Conservation (phyloP, 768 basidiomycete species). For the Calvatia gigantea region DNA sequence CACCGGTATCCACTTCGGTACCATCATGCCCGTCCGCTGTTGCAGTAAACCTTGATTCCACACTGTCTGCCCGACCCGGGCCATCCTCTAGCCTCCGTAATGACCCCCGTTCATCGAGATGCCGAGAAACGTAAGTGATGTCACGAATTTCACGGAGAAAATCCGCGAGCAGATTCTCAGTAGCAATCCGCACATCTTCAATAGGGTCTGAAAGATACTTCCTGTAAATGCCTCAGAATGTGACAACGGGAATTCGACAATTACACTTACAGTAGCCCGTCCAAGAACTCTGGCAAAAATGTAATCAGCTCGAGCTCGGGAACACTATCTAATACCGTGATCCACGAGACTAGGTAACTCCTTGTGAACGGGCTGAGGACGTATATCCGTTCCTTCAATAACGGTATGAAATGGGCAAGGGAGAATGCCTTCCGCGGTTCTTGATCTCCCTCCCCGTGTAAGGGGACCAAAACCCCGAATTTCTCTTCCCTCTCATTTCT, state of each 20-base stretch:
- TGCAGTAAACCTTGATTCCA: background rate
- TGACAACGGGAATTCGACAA: constrained; percentile 8
- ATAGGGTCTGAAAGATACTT: constrained; percentile 96
- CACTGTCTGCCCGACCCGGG: background rate
- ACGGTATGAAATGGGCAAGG: constrained; percentile 89
- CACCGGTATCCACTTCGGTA: constrained; percentile 40
- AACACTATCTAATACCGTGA: constrained; percentile 91
- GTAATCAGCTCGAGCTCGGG: constrained; percentile 95
- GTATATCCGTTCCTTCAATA: constrained; percentile 89
- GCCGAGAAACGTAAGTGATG: constrained; percentile 71
- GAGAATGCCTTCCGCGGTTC: constrained; percentile 82
- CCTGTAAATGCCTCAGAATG: constrained; percentile 33
- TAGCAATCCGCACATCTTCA: constrained; percentile 88
- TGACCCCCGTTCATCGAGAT: constrained; percentile 54
- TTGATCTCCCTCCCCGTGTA: constrained; percentile 48
- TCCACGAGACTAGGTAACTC: constrained; percentile 97
- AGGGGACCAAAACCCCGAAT: constrained; percentile 62
- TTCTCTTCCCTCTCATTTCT: constrained; percentile 54
- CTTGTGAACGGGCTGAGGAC: constrained; percentile 95
- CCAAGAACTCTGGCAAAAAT: constrained; percentile 92
- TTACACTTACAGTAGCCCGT: constrained; percentile 80
- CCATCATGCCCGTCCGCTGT: background rate
- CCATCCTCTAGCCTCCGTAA: constrained; percentile 36
- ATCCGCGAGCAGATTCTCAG: constrained; percentile 84
- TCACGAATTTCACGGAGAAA: constrained; percentile 90